Conservation (phyloP, 2,329 filamentous ascomycete genomes). For the Xylariaceae sp. region DNA sequence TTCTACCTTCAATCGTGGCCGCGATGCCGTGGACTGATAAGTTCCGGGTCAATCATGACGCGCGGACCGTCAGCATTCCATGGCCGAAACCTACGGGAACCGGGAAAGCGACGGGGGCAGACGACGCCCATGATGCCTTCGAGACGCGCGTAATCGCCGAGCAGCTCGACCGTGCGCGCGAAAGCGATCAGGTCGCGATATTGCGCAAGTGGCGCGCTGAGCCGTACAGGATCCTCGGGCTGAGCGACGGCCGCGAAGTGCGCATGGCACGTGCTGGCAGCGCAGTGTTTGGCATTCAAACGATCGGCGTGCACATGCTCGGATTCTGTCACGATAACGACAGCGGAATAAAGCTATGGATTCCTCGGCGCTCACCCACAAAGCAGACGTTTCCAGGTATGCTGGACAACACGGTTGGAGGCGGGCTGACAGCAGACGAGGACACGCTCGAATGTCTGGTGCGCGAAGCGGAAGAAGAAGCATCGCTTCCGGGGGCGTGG, state of each 20-base stretch:
- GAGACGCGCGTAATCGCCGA: constrained; percentile 3
- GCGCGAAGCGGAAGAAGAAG: constrained; percentile 6
- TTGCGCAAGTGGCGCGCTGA: constrained; percentile 8
- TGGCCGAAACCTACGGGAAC: neutral
- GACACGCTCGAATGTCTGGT: neutral
- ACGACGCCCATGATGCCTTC: no score
- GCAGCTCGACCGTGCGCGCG: neutral
- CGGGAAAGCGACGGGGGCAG: no score
- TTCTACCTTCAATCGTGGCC: constrained; percentile 1
- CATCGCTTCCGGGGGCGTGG: neutral
- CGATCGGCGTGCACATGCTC: constrained; percentile 1
- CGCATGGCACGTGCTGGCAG: constrained; percentile 3
- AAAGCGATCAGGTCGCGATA: neutral
- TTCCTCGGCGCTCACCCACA: constrained; percentile 1
- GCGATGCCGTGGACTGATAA: constrained; percentile 9
- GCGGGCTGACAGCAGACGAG: constrained; percentile 1
- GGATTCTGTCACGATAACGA: neutral
- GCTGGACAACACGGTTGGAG: constrained; percentile 11
- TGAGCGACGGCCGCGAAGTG: constrained; percentile 1
- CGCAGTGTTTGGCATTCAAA: constrained; percentile 1
- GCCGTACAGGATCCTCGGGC: neutral
- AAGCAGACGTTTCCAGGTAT: constrained; percentile 8
- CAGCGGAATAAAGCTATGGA: neutral
- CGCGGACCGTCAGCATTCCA: constrained; percentile 6
- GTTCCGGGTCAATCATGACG: neutral